A percentile compares a stretch with the other conserved stretches of the same genome.
These are phyloP conservation scores for Aspergillus pseudoglaucus DNA, from an alignment of 2,329 filamentous ascomycete species.

Conservation along the genomic window DNA sequence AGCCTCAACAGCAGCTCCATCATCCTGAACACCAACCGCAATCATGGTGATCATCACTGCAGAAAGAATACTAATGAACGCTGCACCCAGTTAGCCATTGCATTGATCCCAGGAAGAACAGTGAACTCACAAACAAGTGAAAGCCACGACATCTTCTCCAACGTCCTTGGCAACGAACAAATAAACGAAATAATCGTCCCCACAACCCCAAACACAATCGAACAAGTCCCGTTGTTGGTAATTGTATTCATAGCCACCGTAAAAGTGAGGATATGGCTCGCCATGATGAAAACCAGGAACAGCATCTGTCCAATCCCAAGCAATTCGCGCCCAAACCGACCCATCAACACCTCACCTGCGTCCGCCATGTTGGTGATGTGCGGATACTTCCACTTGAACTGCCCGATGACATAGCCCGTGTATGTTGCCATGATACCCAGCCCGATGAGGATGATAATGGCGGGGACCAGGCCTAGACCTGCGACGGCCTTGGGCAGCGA, in stretches of 20 bases:
- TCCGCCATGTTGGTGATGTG: conserved; percentile 62
- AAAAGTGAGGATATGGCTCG: conserved; percentile 65
- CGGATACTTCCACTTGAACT: conserved; percentile 53
- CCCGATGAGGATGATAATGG: conserved; percentile 47
- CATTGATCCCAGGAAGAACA: no score
- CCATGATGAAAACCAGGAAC: conserved; percentile 63
- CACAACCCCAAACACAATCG: conserved; percentile 57
- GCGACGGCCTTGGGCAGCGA: conserved; percentile 50
- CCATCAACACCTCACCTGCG: conserved; percentile 57
- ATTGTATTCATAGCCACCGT: conserved; percentile 62
- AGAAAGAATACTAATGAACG: conserved; percentile 57
- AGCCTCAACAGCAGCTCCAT: conserved; percentile 31
- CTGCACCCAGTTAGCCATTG: conserved; percentile 18
- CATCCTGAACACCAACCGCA: conserved; percentile 51
- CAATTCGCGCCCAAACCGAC: conserved; percentile 55
- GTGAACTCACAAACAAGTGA: conserved; percentile 46
- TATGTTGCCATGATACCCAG: conserved; percentile 54
- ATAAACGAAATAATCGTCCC: conserved; percentile 54
- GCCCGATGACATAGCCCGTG: conserved; percentile 55
- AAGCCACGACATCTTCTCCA: conserved; percentile 57
- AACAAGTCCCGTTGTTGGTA: conserved; percentile 56
- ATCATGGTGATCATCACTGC: conserved; percentile 63
- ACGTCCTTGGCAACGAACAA: conserved; percentile 55
- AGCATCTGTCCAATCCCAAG: conserved; percentile 56
- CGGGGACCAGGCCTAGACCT: conserved; percentile 48